phyloP scores from a whole-genome alignment of 1,284 basidiomycete genomes.

The Tylopilus orsonianus region DNA sequence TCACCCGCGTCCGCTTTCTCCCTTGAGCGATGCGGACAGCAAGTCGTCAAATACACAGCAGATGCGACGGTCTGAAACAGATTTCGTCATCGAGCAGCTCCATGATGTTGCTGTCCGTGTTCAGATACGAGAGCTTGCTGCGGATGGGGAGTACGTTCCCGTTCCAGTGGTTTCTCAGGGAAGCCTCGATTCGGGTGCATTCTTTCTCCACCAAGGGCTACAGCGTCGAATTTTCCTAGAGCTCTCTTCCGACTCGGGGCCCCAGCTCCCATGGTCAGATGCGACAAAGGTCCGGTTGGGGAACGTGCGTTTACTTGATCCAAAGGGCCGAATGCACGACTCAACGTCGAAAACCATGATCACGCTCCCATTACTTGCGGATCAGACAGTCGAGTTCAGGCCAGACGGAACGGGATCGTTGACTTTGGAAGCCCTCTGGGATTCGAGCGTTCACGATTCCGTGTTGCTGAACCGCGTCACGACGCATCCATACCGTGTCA shows the following conservation, averaged over 20 bases:
- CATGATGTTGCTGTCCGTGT: constrained; percentile 90
- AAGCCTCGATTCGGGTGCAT: constrained; percentile 81
- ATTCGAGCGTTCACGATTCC: constrained; percentile 90
- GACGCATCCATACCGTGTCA: constrained; percentile 70
- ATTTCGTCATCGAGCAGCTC: constrained; percentile 84
- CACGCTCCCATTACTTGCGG: constrained; percentile 71
- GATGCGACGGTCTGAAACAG: constrained; percentile 90
- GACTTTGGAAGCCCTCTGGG: constrained; percentile 81
- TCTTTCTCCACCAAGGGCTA: constrained; percentile 89
- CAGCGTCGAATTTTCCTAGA: constrained; percentile 82
- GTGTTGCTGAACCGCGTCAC: constrained; percentile 86
- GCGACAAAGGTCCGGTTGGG: constrained; percentile 79
- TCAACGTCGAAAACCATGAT: constrained; percentile 66
- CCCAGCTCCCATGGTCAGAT: constrained; percentile 83
- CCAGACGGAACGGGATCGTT: constrained; percentile 80
- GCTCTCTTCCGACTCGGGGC: constrained; percentile 86
- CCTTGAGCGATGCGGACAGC: constrained; percentile 33
- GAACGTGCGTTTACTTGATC: constrained; percentile 82
- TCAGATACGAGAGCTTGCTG: constrained; percentile 84
- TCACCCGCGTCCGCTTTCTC: constrained; percentile 34
- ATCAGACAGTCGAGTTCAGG: constrained; percentile 71
- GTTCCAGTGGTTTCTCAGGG: constrained; percentile 82
- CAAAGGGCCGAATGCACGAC: constrained; percentile 79
- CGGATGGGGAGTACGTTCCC: constrained; percentile 81
- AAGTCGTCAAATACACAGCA: constrained; percentile 48